Percentiles rank a stretch among this genome's conserved stretches.
Evolutionary conservation across 1,139 yeast genomes (phyloP).

Genomic region (Geotrichum macrosporum): DNA sequence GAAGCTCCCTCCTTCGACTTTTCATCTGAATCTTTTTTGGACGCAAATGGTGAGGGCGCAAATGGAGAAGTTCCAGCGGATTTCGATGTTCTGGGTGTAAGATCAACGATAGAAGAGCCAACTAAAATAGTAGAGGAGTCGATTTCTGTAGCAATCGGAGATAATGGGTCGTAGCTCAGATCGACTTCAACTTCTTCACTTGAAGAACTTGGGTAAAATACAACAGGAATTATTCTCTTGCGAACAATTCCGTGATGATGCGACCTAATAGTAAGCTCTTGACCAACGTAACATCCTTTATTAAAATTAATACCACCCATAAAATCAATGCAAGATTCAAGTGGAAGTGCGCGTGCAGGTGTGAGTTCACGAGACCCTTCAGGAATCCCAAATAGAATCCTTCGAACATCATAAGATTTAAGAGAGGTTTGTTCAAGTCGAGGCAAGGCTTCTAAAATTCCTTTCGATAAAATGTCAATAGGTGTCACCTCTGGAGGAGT

Average conservation of each 20-base stretch:
- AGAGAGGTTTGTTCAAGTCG: conserved; percentile 26
- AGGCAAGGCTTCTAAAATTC: conserved; percentile 25
- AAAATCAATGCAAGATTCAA: conserved; percentile 79
- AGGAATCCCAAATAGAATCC: conserved; percentile 60
- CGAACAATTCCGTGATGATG: conserved; percentile 77
- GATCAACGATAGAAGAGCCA: conserved; percentile 18
- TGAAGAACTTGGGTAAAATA: conserved; percentile 39
- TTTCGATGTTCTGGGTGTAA: conserved; percentile 13
- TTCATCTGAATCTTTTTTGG: not conserved
- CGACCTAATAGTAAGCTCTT: conserved; percentile 87
- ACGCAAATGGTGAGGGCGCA: conserved; percentile 36
- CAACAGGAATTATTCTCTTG: conserved; percentile 74
- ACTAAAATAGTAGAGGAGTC: conserved; percentile 17
- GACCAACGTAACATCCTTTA: conserved; percentile 96
- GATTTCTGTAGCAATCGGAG: conserved; percentile 17
- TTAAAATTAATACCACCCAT: conserved; percentile 78
- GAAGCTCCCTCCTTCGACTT: conserved; percentile 19
- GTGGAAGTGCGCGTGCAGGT: conserved; percentile 60
- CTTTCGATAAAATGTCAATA: conserved; percentile 33
- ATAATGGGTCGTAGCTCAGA: conserved; percentile 26
- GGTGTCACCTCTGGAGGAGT: conserved; percentile 41
- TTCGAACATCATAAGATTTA: conserved; percentile 43
- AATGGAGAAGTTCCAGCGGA: conserved; percentile 14
- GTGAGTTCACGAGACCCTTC: conserved; percentile 51
- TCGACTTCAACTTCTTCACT: conserved; percentile 29